Base-by-base conservation (phyloP, 164 flowering plant genomes). In the Akebia trifoliata region DNA sequence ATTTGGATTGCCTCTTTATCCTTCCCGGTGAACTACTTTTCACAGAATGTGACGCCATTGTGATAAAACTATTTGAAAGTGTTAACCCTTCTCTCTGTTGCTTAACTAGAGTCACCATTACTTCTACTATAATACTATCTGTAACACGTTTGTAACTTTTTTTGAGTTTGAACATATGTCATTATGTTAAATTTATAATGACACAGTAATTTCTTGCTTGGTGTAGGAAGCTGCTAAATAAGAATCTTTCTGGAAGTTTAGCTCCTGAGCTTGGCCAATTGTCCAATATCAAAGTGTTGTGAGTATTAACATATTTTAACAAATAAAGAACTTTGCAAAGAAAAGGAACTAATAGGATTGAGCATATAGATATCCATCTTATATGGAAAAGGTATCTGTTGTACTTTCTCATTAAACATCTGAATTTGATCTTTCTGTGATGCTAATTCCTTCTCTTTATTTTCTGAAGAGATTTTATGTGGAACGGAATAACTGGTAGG, bases 401-500 rank as follows among this genome's bases (percentile, higher is more conserved):
- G 25, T 38, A 0, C 4, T 28, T 28, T 25, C 26, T 54, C 14
- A 29, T 37, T 54, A 14, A n/a, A n/a, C n/a, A n/a, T n/a, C n/a
- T n/a, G n/a, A n/a, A n/a, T n/a, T n/a, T n/a, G n/a, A n/a, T n/a
- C n/a, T n/a, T n/a, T n/a, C n/a, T n/a, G n/a, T 65, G 12, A 48
- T 11, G 9, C 44, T 9, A 45, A 50, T 49, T 34, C 9, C 11
- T 32, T 53, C 34, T 1, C 18, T 60, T 59, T 50, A 39, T 31
- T 55, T 65, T 44, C 50, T 54, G 52, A 51, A 90, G 97, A 64
- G 77, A 84, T 69, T 78, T 90, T 62, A 81, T 86, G 92, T 90
- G 97, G 97, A 90, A 86, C 62, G 51, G 77, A 0, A 25, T 90
- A 28, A 79, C 68, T 42, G 90, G 88, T 37, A 69, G 59, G 42